These are phyloP conservation scores for Earliella scabrosa DNA, from an alignment of 1,284 basidiomycete genomes.

Conservation along the genomic window DNA sequence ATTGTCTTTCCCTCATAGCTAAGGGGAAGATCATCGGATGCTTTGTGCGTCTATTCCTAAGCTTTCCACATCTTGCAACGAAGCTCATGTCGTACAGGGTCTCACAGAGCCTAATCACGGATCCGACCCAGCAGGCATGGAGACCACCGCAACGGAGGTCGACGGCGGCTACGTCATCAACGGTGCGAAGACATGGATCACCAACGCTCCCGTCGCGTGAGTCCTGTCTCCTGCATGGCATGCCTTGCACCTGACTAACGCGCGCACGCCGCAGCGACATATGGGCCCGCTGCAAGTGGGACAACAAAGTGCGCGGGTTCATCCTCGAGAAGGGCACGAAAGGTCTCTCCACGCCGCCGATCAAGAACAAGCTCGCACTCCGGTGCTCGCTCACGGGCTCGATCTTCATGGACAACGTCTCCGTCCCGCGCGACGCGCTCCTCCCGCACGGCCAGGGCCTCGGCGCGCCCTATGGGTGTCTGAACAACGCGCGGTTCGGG, in stretches of 20 bases:
- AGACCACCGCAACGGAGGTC: constrained; percentile 85
- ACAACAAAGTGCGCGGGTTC: constrained; percentile 91
- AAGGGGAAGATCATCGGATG: constrained; percentile 91
- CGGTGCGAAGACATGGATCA: constrained; percentile 97
- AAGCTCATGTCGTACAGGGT: constrained; percentile 53
- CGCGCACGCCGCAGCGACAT: constrained; percentile 38
- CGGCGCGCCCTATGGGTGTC: constrained; percentile 85
- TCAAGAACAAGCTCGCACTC: constrained; percentile 93
- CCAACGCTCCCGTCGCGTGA: constrained; percentile 86
- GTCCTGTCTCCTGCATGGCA: too few species aligned
- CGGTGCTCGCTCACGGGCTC: constrained; percentile 92
- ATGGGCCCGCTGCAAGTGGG: constrained; percentile 97
- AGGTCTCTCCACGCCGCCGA: constrained; percentile 86
- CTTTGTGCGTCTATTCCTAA: constrained; percentile 65
- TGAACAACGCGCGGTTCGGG: constrained; percentile 89
- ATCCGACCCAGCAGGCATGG: constrained; percentile 93
- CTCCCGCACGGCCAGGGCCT: constrained; percentile 81
- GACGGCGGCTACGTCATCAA: constrained; percentile 89
- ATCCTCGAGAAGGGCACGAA: constrained; percentile 88
- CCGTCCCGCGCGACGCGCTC: constrained; percentile 70
- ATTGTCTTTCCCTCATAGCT: constrained; percentile 46
- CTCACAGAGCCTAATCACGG: constrained; percentile 97
- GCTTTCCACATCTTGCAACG: neutral
- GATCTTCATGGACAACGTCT: constrained; percentile 90
- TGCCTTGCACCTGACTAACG: neutral